A percentile compares a stretch with the other conserved stretches of the same genome.
Conservation (phyloP, 257 asterid species). For the Petunia axillaris region DNA sequence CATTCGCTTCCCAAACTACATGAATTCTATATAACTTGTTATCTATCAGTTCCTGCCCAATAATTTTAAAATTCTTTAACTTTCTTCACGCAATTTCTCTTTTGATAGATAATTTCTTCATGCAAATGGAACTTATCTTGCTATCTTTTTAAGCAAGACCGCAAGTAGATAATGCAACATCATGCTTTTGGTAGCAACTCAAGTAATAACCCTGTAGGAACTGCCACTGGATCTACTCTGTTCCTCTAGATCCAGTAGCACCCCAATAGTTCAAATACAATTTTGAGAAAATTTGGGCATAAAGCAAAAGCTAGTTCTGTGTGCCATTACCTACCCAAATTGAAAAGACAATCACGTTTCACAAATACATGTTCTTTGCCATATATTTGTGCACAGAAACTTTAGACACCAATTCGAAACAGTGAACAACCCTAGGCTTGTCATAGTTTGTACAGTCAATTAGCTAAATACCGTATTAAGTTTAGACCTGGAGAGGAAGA, state of each 20-base stretch:
- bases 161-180: background rate
- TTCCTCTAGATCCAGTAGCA: background rate
- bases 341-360: slow-evolving; percentile 6
- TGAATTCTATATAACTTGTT: slow-evolving; percentile 6
- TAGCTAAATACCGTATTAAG: background rate
- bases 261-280: slow-evolving; percentile 13
- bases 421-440: background rate
- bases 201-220: background rate
- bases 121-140: background rate
- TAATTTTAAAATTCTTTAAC: background rate
- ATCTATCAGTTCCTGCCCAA: background rate
- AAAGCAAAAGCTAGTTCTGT: background rate
- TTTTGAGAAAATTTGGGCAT: background rate
- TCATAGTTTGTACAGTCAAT: background rate
- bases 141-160: background rate
- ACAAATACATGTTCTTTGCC: background rate
- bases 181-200: background rate
- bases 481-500: background rate
- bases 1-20: background rate
- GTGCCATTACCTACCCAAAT: background rate
- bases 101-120: slow-evolving; percentile 11
- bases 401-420: background rate
- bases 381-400: background rate
- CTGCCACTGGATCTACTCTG: background rate
- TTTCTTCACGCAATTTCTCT: background rate